Conservation (phyloP, 1,284 basidiomycete genomes). For the Exobasidium cylindrosporum region DNA sequence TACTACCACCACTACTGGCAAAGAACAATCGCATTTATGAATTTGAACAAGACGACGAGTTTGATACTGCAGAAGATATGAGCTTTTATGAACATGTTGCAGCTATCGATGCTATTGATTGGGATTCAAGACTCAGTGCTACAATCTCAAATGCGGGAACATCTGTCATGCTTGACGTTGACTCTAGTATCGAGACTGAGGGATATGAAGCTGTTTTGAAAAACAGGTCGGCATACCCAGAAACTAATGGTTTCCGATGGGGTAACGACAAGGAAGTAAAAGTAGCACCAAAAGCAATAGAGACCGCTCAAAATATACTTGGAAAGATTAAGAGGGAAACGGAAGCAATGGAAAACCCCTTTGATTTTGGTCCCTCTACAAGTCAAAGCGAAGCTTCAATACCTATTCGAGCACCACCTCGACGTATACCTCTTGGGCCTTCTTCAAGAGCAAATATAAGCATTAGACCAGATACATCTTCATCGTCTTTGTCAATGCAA, state of each 20-base stretch:
- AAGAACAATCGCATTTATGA: neutral
- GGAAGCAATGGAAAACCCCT: conserved; percentile 4
- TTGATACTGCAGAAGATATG: neutral
- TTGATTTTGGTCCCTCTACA: neutral
- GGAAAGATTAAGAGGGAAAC: neutral
- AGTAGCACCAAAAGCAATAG: neutral
- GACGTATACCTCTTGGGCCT: conserved; percentile 27
- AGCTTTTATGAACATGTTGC: neutral
- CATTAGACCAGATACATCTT: too few species aligned
- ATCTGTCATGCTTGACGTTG: neutral
- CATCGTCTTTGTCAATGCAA: too few species aligned
- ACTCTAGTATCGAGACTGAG: neutral
- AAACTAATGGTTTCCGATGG: neutral
- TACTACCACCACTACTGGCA: neutral
- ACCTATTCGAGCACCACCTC: conserved; percentile 19
- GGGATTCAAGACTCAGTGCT: neutral
- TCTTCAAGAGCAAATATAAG: conserved; percentile 23
- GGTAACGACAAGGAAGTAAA: neutral
- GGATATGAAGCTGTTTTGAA: neutral
- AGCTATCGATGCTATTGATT: neutral
- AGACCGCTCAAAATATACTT: neutral
- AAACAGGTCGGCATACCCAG: neutral
- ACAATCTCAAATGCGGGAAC: neutral
- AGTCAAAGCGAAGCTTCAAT: neutral
- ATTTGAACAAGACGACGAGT: conserved; percentile 10